Base-by-base conservation (phyloP, 345 rosid genomes). In the Salix caprea region DNA sequence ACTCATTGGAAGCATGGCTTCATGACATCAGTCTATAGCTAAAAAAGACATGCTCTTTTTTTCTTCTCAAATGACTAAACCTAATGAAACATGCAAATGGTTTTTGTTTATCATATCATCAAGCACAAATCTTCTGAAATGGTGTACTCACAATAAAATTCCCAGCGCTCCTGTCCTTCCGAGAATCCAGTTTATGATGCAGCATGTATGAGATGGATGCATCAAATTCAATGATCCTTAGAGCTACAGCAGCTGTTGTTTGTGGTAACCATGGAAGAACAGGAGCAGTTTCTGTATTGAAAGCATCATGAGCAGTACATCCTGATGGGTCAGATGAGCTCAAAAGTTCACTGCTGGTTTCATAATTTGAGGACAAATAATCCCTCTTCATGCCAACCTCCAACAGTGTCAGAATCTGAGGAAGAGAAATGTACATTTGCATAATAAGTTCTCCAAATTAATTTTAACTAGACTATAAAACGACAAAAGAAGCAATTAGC, bases 201-300 rank as follows among this genome's bases (percentile, higher is more conserved):
- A 77, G 85, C 2, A 76, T 66, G 86, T 89, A 94, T 16, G 80
- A 32, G 73, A 94, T 82, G 28, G 94, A 81, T 42, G 83, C 74
- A 65, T 94, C 98, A 24, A 94, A 82, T 48, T 90, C 94, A 81
- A 85, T 66, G 34, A 94, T 84, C 84, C 97, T 86, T 67, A 94
- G 76, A 68, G 92, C 90, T 70, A 90, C 83, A 67, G 93, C 98
- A 72, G 92, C 94, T 1, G 90, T 83, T 46, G 98, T 92, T 69
- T 82, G 86, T 1, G 97, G 97, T 73, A 92, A 70, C 96, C 97
- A 94, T 12, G 98, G 97, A 65, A 92, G 91, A 44, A 89, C 60
- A 40, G 77, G 66, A 71, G 84, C 80, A 19, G 66, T 71, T 71
- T 82, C 85, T 21, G 56, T 66, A 76, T 40, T 67, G 60, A 74